These are phyloP conservation scores for Candida endomychidarum DNA, from an alignment of 805 yeast species.

Conservation along the genomic window DNA sequence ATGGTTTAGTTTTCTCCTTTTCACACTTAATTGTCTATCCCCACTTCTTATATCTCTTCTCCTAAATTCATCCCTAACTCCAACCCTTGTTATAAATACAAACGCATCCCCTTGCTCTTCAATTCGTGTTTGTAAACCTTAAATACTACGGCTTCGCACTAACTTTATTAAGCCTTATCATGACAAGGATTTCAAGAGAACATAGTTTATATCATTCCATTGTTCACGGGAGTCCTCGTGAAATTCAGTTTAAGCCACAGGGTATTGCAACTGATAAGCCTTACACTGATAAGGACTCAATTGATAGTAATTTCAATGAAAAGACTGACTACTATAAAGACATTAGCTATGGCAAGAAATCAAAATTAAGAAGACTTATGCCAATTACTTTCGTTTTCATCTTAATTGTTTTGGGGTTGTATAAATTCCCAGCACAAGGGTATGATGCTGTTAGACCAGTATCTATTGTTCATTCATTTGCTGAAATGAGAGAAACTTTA, in stretches of 20 bases:
- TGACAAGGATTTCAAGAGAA: constrained; percentile 2
- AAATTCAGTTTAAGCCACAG: not conserved
- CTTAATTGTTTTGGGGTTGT: not conserved
- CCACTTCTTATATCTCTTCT: no score
- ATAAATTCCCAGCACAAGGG: not conserved
- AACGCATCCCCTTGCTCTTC: not conserved
- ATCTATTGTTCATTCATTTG: not conserved
- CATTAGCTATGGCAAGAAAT: no score
- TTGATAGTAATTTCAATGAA: no score
- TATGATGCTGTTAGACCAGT: not conserved
- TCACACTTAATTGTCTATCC: no score
- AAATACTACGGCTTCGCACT: no score
- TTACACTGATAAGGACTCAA: not conserved
- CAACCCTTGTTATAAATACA: no score
- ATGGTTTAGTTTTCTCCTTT: no score
- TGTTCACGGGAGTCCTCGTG: not conserved
- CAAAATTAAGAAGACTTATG: not conserved
- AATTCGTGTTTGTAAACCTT: no score
- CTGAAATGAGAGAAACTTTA: not conserved
- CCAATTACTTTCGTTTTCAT: not conserved
- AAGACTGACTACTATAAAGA: no score
- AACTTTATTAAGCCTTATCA: not conserved
- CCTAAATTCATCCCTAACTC: no score
- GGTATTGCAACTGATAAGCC: not conserved
- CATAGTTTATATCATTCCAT: not conserved